These are phyloP conservation scores for Penicillium brasilianum DNA, from an alignment of 2,329 filamentous ascomycete genomes.

Conservation along the genomic window DNA sequence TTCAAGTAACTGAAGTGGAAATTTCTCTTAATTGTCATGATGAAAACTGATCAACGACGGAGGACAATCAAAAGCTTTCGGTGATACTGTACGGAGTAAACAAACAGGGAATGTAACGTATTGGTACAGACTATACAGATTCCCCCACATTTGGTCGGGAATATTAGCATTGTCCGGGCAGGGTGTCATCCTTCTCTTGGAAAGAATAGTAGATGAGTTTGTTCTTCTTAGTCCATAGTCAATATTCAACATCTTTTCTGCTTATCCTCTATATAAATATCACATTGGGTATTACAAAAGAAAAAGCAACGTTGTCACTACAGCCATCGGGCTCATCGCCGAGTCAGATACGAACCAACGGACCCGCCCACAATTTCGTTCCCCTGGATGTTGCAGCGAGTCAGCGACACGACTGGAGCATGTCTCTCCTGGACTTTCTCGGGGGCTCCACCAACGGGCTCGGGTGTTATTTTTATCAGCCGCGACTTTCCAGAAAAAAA, in stretches of 20 bases:
- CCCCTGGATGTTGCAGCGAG: slow-evolving; percentile 8
- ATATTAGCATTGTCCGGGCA: too few species aligned
- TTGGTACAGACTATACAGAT: too few species aligned
- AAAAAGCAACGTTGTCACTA: too few species aligned
- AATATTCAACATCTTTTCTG: background rate
- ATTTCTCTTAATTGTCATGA: background rate
- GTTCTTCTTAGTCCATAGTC: too few species aligned
- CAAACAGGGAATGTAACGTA: too few species aligned
- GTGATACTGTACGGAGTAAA: background rate
- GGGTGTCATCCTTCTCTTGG: too few species aligned
- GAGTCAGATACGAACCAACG: background rate
- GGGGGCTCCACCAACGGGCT: slow-evolving; percentile 20
- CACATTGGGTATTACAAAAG: background rate
- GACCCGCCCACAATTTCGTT: slow-evolving; percentile 16
- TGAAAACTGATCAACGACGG: background rate
- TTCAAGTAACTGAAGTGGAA: background rate
- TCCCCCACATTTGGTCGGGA: too few species aligned
- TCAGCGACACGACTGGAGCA: background rate
- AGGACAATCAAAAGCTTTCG: background rate
- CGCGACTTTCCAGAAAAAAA: slow-evolving; percentile 20
- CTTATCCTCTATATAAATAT: background rate
- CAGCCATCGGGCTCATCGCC: too few species aligned
- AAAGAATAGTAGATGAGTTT: background rate
- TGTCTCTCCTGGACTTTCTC: slow-evolving; percentile 14
- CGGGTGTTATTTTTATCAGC: slow-evolving; percentile 23